Conservation (phyloP, 352 stramenopile genomes). For the Globisporangium recalcitrans region DNA sequence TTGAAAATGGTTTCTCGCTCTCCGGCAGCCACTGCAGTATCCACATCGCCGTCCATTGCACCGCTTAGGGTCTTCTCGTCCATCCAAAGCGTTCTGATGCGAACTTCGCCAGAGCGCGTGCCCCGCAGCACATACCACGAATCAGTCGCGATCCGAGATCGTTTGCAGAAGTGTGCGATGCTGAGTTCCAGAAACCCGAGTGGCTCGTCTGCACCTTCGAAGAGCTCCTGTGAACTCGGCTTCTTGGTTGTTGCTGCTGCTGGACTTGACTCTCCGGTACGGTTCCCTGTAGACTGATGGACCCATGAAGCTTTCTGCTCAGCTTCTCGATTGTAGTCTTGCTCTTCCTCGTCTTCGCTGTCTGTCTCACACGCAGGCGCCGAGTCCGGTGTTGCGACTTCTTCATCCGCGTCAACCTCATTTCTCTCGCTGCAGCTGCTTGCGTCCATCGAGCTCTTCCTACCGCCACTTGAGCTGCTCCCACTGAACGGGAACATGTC, state of each 20-base stretch:
- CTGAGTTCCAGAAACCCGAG: constrained; percentile 55
- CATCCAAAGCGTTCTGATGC: constrained; percentile 54
- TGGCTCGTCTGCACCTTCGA: constrained; percentile 31
- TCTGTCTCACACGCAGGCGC: constrained; percentile 14
- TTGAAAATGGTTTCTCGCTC: constrained; percentile 34
- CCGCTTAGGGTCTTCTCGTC: constrained; percentile 19
- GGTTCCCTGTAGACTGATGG: constrained; percentile 2
- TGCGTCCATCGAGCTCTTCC: constrained; percentile 4
- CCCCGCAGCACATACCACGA: constrained; percentile 52
- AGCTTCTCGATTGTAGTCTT: neutral
- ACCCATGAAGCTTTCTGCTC: neutral
- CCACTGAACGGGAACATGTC: constrained; percentile 65
- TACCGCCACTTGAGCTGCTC: constrained; percentile 11
- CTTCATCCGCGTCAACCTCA: neutral
- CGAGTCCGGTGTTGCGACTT: neutral
- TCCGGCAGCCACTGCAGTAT: neutral
- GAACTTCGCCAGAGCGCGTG: constrained; percentile 51
- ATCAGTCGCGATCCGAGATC: constrained; percentile 37
- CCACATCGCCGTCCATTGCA: constrained; percentile 7
- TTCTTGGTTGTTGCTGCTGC: neutral
- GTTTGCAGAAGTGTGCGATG: constrained; percentile 29
- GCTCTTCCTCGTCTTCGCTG: constrained; percentile 26
- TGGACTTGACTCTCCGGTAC: neutral
- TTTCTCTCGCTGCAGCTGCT: constrained; percentile 3
- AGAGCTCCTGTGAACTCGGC: neutral